phyloP scores from a whole-genome alignment of 306 rosid species.

The Prunus mongolica region DNA sequence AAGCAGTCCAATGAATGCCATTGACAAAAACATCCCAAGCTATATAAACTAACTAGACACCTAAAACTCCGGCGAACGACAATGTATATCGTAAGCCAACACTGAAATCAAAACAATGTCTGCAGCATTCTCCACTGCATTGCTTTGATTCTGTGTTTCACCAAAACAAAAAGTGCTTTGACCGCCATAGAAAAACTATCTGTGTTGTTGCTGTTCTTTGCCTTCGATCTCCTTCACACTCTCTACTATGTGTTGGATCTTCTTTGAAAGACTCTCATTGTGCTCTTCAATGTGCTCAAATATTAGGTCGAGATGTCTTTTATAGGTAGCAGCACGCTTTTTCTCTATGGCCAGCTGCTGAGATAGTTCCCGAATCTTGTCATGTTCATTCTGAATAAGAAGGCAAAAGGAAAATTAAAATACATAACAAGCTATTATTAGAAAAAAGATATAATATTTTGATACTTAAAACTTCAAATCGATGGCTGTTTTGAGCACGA shows the following conservation, averaged over 20 bases:
- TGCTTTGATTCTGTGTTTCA: slow-evolving; percentile 12
- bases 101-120: slow-evolving; percentile 25
- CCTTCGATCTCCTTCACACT: slow-evolving; percentile 79
- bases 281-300: slow-evolving; percentile 90
- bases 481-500: background rate
- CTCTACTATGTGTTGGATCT: slow-evolving; percentile 81
- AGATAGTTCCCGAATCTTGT: slow-evolving; percentile 80
- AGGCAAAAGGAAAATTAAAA: slow-evolving; percentile 18
- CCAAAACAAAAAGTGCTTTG: slow-evolving; percentile 15
- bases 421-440: background rate
- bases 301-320: slow-evolving; percentile 87
- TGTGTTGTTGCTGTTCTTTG: slow-evolving; percentile 47
- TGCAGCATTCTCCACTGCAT: slow-evolving; percentile 21
- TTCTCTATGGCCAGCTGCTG: slow-evolving; percentile 86
- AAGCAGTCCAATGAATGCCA: slow-evolving; percentile 34
- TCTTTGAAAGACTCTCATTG: slow-evolving; percentile 75
- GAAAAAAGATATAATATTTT: background rate
- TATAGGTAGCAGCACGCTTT: slow-evolving; percentile 79
- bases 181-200: slow-evolving; percentile 39
- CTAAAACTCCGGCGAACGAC: slow-evolving; percentile 31
- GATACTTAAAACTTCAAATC: background rate
- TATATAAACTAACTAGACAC: slow-evolving; percentile 30
- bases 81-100: slow-evolving; percentile 21
- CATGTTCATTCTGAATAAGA: slow-evolving; percentile 67
- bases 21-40: slow-evolving; percentile 36